Base-by-base conservation (phyloP, 148 eudicot genomes). In the Chenopodium formosanum region DNA sequence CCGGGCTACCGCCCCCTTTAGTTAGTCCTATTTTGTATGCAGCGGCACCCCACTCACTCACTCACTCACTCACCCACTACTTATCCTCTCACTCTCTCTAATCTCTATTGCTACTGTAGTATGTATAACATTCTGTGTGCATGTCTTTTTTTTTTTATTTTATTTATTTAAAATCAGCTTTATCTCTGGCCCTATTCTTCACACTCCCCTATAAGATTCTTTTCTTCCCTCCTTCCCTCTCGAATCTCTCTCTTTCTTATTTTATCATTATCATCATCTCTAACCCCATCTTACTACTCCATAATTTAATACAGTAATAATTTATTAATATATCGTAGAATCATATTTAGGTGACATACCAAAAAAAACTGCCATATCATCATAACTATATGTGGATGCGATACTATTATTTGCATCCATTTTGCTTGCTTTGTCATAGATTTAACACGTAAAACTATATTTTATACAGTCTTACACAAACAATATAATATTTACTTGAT, bases 121-220 rank as follows among this genome's bases (percentile, higher is more conserved):
- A 60, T 46, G 9, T 48, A 60, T 46, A 76, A 81, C 83, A 81
- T 81, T 77, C 77, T 83, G 85, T 83, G 74, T 79, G 78, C 79
- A 79, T 68, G 85, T 83, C 85, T 78, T 78, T 78, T 44, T 10
- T 50, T 78, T 40, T 48, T 5, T n/a, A n/a, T 40, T 40, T 40
- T 40, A 40, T 25, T 25, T 25, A 25, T 25, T 25, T 4, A 40
- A 4, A 40, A 40, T 27, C 17, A 78, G 85, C 82, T 79, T 74
- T 80, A 70, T 52, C 65, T 72, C 85, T 64, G 58, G 50, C 37
- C 64, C 47, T 64, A 44, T 64, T 27, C 72, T 7, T 16, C 85
- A 83, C 82, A 53, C 69, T 78, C 68, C 85, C 85, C 81, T 74
- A 83, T 67, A 74, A 83, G 85, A 83, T 83, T 83, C 85, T 70